Conservation (phyloP, 2,329 filamentous ascomycete species). For the Penicillium sumatraense region DNA sequence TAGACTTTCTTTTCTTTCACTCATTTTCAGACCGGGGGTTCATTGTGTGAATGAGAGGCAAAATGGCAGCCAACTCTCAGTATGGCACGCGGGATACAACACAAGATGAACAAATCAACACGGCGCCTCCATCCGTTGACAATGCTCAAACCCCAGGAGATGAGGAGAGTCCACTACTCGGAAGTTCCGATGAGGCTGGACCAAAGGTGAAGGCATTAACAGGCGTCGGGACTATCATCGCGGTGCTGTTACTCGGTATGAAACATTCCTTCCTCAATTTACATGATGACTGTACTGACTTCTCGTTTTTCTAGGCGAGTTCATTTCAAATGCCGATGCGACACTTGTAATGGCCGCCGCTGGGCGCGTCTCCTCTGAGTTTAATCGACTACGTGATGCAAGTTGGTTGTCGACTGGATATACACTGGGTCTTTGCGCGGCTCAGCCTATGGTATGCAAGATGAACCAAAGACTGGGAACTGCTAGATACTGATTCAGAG, state of each 20-base stretch:
- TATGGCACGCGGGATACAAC: constrained; percentile 6
- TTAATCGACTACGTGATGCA: constrained; percentile 60
- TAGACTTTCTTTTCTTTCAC: background rate
- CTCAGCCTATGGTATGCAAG: constrained; percentile 54
- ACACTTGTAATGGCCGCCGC: constrained; percentile 71
- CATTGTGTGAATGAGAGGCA: no score
- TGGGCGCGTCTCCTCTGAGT: constrained; percentile 65
- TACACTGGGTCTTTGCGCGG: constrained; percentile 55
- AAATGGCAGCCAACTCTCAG: constrained; percentile 8
- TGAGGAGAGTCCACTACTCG: constrained; percentile 25
- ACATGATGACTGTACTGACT: background rate
- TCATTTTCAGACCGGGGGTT: no score
- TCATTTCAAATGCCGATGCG: constrained; percentile 67
- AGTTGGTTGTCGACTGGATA: constrained; percentile 63
- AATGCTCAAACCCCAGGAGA: no score
- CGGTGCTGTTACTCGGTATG: constrained; percentile 36
- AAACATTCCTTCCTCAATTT: background rate
- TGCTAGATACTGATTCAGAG: constrained; percentile 13
- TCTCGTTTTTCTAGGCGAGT: constrained; percentile 54
- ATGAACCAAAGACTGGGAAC: background rate
- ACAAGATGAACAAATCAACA: background rate
- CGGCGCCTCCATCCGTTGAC: background rate
- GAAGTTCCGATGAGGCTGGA: background rate
- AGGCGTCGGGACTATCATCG: constrained; percentile 30
- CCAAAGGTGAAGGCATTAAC: constrained; percentile 11